These are phyloP conservation scores for Crithidia sp. DNA, from an alignment of 208 protist genomes.

Conservation along the genomic window DNA sequence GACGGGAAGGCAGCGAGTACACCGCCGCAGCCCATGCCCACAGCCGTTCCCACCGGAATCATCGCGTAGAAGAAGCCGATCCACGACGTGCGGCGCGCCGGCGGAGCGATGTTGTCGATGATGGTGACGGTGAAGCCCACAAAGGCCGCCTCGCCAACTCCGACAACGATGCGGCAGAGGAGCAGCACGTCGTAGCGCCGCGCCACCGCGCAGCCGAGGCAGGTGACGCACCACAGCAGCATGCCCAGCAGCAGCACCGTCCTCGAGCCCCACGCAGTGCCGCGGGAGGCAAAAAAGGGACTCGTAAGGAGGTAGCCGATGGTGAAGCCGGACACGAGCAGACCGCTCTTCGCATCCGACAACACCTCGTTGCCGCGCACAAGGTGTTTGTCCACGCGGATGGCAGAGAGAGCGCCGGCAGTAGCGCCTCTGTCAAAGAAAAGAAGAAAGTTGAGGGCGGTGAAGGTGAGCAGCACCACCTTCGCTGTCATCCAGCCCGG, in stretches of 20 bases:
- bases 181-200: slow-evolving; percentile 60
- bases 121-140: slow-evolving; percentile 81
- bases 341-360: slow-evolving; percentile 57
- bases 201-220: slow-evolving; percentile 50
- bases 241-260: slow-evolving; percentile 65
- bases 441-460: slow-evolving; percentile 74
- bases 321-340: slow-evolving; percentile 81
- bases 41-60: slow-evolving; percentile 82
- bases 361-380: slow-evolving; percentile 9
- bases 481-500: slow-evolving; percentile 9
- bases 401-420: slow-evolving; percentile 44
- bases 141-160: slow-evolving; percentile 86
- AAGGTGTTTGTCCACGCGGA: slow-evolving; percentile 49
- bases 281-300: slow-evolving; percentile 69
- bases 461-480: slow-evolving; percentile 61
- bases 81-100: slow-evolving; percentile 63
- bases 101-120: slow-evolving; percentile 83
- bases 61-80: slow-evolving; percentile 88
- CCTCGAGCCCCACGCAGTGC: slow-evolving; percentile 35
- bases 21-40: slow-evolving; percentile 76
- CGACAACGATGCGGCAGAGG: slow-evolving; percentile 59
- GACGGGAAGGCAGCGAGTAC: slow-evolving; percentile 37
- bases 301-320: slow-evolving; percentile 76
- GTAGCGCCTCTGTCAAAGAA: slow-evolving; percentile 87
- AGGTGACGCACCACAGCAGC: slow-evolving; percentile 58